Base-by-base conservation (phyloP, 176 grass and related monocot species). In the Pontederia crassipes region DNA sequence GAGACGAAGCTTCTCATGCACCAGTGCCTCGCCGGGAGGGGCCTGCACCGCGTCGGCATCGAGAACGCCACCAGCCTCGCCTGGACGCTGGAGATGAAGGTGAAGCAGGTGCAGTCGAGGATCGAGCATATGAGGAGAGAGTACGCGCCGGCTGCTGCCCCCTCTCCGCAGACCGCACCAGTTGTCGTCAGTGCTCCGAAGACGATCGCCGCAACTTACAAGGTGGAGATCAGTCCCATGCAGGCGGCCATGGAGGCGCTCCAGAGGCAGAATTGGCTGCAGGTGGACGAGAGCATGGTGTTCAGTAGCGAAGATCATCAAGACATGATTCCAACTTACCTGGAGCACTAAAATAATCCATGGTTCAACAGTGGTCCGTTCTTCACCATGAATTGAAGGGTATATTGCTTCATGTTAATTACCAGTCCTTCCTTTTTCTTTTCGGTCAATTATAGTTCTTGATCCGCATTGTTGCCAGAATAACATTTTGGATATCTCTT, bases 51-150 rank as follows among this genome's bases (percentile, higher is more conserved):
- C n/a, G 53, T 0, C 0, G 78, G 71, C 14, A 73, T 59, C 51
- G 77, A 81, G 66, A 71, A 80, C 7, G 60, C 82, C 46, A 61
- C 58, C 16, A 48, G 52, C 46, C 48, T 89, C 8, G 62, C 73
- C 0, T 70, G 64, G 59, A 65, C 72, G 73, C 51, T 68, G 9
- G 81, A 75, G 52, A 69, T 24, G 26, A 77, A 70, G 40, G 9
- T 69, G 4, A 47, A 57, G 17, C 46, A 0, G 14, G 76, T 86
- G 45, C 55, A 11, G 7, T 40, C 70, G 1, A 13, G 27, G 11
- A 52, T 90, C 1, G 56, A 57, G n/a, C 52, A 7, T 11, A 17
- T 67, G 13, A 59, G 8, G 40, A 17, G 28, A 4, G 55, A 12
- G 26, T 8, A 69, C 17, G 5, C 13, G n/a, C 9, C 26, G 4